Evolutionary conservation across 1,284 basidiomycete genomes (phyloP).

Genomic region (Boletus sp.): DNA sequence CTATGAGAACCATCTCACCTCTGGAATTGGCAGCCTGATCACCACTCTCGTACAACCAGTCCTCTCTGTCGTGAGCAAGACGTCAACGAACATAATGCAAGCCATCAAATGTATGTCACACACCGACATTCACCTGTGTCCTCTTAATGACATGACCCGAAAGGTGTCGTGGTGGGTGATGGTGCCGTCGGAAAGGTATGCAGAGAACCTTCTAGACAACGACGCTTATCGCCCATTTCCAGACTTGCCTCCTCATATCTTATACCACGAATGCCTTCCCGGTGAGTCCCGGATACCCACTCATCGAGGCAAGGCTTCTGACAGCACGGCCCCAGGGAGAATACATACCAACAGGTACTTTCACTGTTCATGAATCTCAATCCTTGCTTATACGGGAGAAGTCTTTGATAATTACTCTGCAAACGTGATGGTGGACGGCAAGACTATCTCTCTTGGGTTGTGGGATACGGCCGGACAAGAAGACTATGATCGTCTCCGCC

Average conservation of each 20-base stretch:
- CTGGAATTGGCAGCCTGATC: slow-evolving; percentile 16
- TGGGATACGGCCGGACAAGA: slow-evolving; percentile 78
- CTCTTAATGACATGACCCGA: slow-evolving; percentile 34
- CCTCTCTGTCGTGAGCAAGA: slow-evolving; percentile 17
- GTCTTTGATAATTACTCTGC: slow-evolving; percentile 98
- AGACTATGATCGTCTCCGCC: slow-evolving; percentile 98
- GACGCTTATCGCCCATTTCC: too few relatives aligned
- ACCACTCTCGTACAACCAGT: slow-evolving; percentile 13
- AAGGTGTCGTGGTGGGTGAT: slow-evolving; percentile 96
- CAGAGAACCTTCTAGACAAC: slow-evolving; percentile 17
- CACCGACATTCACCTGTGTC: slow-evolving; percentile 6
- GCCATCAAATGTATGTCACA: slow-evolving; percentile 60
- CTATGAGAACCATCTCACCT: slow-evolving; percentile 10
- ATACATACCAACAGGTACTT: slow-evolving; percentile 91
- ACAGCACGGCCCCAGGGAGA: slow-evolving; percentile 62
- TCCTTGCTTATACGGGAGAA: slow-evolving; percentile 79
- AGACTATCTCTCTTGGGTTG: slow-evolving; percentile 89
- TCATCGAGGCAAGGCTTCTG: slow-evolving; percentile 17
- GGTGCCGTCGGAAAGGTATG: slow-evolving; percentile 98
- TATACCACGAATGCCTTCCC: slow-evolving; percentile 96
- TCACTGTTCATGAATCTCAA: slow-evolving; percentile 2
- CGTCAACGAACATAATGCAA: slow-evolving; percentile 48
- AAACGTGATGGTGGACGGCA: slow-evolving; percentile 97
- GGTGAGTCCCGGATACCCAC: slow-evolving; percentile 41
- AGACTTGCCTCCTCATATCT: slow-evolving; percentile 96